A percentile compares a stretch with the other conserved stretches of the same genome.
These are phyloP conservation scores for Pleodorina starrii DNA, from an alignment of 139 green algal species.

Conservation along the genomic window DNA sequence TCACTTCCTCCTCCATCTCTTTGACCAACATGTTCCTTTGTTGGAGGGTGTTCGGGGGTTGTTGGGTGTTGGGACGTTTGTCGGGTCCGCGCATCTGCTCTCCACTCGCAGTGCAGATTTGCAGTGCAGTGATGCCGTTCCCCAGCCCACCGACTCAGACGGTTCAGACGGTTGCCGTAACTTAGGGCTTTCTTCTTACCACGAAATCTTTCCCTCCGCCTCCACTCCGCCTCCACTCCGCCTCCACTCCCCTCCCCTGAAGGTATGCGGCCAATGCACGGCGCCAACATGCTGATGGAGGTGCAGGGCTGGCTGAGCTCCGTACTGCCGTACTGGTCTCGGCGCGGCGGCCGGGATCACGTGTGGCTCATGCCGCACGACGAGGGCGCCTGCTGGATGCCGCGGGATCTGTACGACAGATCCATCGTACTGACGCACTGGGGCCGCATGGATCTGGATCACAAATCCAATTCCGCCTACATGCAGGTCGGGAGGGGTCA, in stretches of 20 bases:
- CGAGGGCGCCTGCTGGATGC: slow-evolving; percentile 67
- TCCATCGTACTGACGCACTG: slow-evolving; percentile 69
- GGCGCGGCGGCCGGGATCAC: slow-evolving; percentile 67
- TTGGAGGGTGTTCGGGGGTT: no score
- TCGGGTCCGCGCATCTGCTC: no score
- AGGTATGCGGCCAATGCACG: slow-evolving; percentile 53
- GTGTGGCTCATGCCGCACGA: slow-evolving; percentile 69
- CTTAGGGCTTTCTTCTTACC: no score
- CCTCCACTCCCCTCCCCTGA: not conserved
- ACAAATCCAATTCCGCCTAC: slow-evolving; percentile 43
- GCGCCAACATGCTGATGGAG: slow-evolving; percentile 55
- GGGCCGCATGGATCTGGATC: slow-evolving; percentile 55
- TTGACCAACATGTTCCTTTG: no score
- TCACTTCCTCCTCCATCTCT: no score
- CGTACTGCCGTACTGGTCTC: slow-evolving; percentile 49
- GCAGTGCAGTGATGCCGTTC: no score
- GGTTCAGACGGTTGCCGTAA: no score
- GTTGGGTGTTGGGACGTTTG: no score
- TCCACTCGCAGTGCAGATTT: no score
- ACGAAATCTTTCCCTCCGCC: no score
- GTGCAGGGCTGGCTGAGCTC: slow-evolving; percentile 22
- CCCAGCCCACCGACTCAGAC: no score
- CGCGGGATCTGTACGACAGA: slow-evolving; percentile 52
- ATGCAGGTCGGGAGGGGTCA: not conserved
- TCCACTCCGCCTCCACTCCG: not conserved